Conservation (phyloP, 2,329 filamentous ascomycete species). For the Apiospora phragmitis region DNA sequence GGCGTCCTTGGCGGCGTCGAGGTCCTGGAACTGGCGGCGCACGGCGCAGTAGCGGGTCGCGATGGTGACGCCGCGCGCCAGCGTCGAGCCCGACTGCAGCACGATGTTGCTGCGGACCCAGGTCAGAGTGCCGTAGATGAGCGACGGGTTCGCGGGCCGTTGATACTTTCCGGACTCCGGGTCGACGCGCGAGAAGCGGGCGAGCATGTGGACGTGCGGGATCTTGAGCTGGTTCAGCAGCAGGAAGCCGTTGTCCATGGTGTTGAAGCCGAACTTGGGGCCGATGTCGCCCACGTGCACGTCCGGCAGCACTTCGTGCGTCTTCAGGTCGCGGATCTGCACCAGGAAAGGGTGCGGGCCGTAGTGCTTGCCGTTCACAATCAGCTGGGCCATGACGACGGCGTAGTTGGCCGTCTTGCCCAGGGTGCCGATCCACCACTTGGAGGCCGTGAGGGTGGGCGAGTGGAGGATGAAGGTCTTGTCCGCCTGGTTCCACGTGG, state of each 20-base stretch:
- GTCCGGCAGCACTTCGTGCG: constrained; percentile 67
- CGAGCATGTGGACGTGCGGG: constrained; percentile 73
- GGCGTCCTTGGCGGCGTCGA: constrained; percentile 58
- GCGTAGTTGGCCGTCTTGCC: constrained; percentile 76
- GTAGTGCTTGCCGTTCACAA: constrained; percentile 65
- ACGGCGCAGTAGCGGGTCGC: constrained; percentile 74
- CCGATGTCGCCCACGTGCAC: constrained; percentile 79
- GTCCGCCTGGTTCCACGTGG: constrained; percentile 71
- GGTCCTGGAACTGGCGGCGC: constrained; percentile 76
- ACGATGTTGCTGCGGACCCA: constrained; percentile 75
- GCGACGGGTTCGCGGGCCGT: constrained; percentile 63
- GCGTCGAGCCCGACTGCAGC: constrained; percentile 68
- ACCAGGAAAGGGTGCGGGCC: constrained; percentile 80
- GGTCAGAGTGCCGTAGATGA: constrained; percentile 75
- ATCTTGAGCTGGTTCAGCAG: constrained; percentile 76
- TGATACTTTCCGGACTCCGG: constrained; percentile 68
- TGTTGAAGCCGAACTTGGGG: constrained; percentile 78
- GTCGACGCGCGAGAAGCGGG: constrained; percentile 69
- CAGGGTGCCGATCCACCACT: constrained; percentile 84
- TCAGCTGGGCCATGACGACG: constrained; percentile 76
- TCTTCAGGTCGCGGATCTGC: constrained; percentile 70
- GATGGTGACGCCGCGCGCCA: constrained; percentile 77
- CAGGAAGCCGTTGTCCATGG: constrained; percentile 81
- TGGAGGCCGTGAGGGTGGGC: constrained; percentile 71
- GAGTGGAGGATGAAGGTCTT: constrained; percentile 77